phyloP scores from a whole-genome alignment of 2,329 filamentous ascomycete genomes.

The Fusarium temperatum region DNA sequence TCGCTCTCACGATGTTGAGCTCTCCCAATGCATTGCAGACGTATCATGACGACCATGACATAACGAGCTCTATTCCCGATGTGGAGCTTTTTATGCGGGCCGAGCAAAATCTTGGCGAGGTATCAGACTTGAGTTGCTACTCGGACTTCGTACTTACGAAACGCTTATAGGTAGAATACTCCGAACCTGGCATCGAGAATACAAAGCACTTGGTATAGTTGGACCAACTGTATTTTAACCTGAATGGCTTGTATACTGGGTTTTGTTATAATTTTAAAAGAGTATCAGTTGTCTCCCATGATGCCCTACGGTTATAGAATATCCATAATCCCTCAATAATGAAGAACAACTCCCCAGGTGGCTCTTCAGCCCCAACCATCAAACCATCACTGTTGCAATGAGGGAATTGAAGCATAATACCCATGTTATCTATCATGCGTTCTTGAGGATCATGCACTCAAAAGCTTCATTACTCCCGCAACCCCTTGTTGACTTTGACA shows the following conservation, averaged over 20 bases:
- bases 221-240: neutral
- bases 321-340: neutral
- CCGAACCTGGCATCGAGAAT: neutral
- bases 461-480: neutral
- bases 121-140: slow-evolving; percentile 4
- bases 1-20: accelerated
- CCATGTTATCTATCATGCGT: neutral
- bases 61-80: slow-evolving; percentile 1
- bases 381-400: neutral
- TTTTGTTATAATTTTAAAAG: neutral
- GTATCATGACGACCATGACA: slow-evolving; percentile 24
- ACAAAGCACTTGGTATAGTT: neutral
- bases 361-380: neutral
- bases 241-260: neutral
- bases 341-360: neutral
- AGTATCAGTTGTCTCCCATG: neutral
- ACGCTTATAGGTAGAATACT: slow-evolving; percentile 1
- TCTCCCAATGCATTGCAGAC: neutral
- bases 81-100: slow-evolving; percentile 20
- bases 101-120: slow-evolving; percentile 16
- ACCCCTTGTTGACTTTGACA: neutral
- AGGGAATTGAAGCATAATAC: neutral
- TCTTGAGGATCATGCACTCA: neutral
- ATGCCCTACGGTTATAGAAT: neutral
- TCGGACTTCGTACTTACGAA: slow-evolving; percentile 25